Evolutionary conservation across 2,329 filamentous ascomycete genomes (phyloP), one percentile per base, ranked within the genome.

Genomic region (Colletotrichum endophyticum): DNA sequence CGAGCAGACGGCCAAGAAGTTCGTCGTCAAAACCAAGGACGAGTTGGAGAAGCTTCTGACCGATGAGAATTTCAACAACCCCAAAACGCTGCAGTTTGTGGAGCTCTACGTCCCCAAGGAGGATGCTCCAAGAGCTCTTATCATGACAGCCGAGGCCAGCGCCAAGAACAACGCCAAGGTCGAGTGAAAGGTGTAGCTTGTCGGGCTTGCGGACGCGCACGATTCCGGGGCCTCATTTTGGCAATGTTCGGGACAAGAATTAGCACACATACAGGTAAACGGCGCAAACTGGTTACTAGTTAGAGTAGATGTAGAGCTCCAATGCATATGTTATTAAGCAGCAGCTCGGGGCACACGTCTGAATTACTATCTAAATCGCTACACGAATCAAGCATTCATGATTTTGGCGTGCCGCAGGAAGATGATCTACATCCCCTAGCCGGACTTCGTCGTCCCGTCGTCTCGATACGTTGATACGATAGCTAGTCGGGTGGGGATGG

Each of bases 61-160:
- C 2, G 88, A 96, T 78, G 82, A 90, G 66, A 87, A 91, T 49
- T 96, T 97, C 83, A 90, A 89, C 57, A 88, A 89, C 9, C 88
- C 87, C 12, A 84, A 87, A 53, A 85, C 86, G 63, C 81, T 93
- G 79, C 89, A 96, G 84, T 92, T 98, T 82, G 95, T 98, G 57
- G 95, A 98, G 87, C 81, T 98, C 66, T 93, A 95, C 81, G 95
- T 98, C 91, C 93, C 92, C 12, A 94, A 91, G 85, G 90, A 95
- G 76, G 95, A 98, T 85, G 95, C 95, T 15, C 95, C 95, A 1
- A 87, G 89, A 64, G 91, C 92, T 7, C 84, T 98, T 79, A 91
- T 93, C 80, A 85, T 92, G 81, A 95, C 94, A 27, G 94, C 94
- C 0, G 90, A 94, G 83, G 92, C 93, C 7, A 93, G 92, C 62